Evolutionary conservation across 257 asterid genomes (phyloP).

Genomic region (Perilla frutescens): DNA sequence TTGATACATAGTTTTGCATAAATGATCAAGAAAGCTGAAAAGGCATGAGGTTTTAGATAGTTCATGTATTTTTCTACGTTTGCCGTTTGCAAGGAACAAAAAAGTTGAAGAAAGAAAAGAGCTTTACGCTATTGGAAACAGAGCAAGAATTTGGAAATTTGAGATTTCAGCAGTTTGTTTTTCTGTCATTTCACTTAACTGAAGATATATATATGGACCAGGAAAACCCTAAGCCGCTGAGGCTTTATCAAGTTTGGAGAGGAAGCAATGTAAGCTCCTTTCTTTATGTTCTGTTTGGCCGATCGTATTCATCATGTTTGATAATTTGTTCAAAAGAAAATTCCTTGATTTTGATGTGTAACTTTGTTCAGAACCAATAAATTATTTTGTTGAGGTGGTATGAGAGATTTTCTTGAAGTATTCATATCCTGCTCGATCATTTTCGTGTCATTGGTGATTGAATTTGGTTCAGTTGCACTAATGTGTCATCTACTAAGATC

Average conservation of each 20-base stretch:
- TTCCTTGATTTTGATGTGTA: constrained; percentile 27
- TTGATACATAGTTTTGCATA: constrained; percentile 17
- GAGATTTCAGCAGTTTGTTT: constrained; percentile 29
- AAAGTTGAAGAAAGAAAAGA: constrained; percentile 12
- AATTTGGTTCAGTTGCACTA: constrained; percentile 1
- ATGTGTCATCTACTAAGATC: constrained; percentile 1
- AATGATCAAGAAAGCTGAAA: constrained; percentile 35
- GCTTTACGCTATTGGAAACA: constrained; percentile 7
- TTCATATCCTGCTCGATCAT: not conserved
- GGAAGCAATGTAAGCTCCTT: constrained; percentile 74
- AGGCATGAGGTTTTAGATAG: constrained; percentile 27
- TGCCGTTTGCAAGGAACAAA: constrained; percentile 23
- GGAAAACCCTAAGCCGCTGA: constrained; percentile 44
- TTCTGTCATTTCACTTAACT: not conserved
- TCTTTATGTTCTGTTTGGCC: not conserved
- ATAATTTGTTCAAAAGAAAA: constrained; percentile 5
- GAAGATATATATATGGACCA: constrained; percentile 46
- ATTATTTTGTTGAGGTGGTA: not conserved
- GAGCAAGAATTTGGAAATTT: constrained; percentile 1
- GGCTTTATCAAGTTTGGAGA: constrained; percentile 79
- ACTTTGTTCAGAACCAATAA: not conserved
- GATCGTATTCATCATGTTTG: not conserved
- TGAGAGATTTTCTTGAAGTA: not conserved
- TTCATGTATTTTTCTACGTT: constrained; percentile 26
- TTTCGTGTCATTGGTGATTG: not conserved